These are phyloP conservation scores for Hypoxylon sp. DNA, from an alignment of 2,329 filamentous ascomycete species.

Conservation along the genomic window DNA sequence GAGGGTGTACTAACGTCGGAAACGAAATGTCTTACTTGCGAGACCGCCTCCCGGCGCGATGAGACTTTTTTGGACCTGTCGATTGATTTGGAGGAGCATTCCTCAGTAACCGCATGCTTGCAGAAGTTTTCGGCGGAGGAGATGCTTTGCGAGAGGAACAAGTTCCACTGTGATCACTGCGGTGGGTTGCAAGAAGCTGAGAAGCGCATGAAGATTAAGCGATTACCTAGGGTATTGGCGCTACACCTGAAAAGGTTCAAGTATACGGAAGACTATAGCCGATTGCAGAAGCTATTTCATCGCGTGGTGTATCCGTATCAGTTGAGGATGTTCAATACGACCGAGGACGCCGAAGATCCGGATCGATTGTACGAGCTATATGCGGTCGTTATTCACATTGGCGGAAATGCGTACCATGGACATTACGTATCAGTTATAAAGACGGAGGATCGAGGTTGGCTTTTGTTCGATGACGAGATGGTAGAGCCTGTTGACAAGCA, in stretches of 20 bases:
- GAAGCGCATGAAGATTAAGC: conserved; percentile 99
- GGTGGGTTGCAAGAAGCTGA: conserved; percentile 96
- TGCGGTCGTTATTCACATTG: conserved; percentile 96
- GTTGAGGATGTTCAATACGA: conserved; percentile 95
- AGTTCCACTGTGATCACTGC: conserved; percentile 98
- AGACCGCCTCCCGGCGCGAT: conserved; percentile 92
- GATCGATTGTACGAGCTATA: conserved; percentile 96
- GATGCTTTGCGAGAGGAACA: conserved; percentile 98
- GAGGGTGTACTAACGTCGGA: conserved; percentile 95
- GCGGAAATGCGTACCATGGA: conserved; percentile 94
- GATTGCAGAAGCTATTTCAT: conserved; percentile 95
- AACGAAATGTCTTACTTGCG: conserved; percentile 94
- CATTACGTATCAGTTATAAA: conserved; percentile 99
- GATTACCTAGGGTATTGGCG: conserved; percentile 87
- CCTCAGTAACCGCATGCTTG: conserved; percentile 93
- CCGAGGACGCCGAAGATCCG: conserved; percentile 91
- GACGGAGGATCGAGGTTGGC: conserved; percentile 93
- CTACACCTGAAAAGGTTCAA: conserved; percentile 97
- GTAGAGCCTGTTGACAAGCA: conserved; percentile 97
- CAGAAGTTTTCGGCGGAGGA: conserved; percentile 97
- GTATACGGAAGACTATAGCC: conserved; percentile 94
- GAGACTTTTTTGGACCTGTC: conserved; percentile 96
- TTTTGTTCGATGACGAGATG: conserved; percentile 97
- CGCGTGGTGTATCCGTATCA: conserved; percentile 97
- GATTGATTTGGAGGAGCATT: conserved; percentile 93